Percentiles rank a stretch among this genome's conserved stretches.
phyloP scores from a whole-genome alignment of 1,139 yeast species.

The Scheffersomyces lignicola region DNA sequence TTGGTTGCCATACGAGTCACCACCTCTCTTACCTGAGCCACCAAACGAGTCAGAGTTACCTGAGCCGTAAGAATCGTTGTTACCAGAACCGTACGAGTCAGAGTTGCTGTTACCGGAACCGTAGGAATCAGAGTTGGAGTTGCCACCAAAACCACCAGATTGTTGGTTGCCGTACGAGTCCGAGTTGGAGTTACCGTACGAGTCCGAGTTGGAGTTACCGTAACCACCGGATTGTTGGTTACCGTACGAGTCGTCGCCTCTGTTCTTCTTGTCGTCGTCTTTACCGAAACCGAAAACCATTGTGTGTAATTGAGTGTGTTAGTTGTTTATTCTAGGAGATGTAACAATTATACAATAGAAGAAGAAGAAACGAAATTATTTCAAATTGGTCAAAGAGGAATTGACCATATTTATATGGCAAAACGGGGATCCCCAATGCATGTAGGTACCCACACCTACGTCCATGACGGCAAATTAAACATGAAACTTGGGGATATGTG shows the following conservation, averaged over 20 bases:
- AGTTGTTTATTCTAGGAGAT: background rate
- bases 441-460: too few species aligned
- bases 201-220: slow-evolving; percentile 10
- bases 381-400: too few species aligned
- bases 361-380: background rate
- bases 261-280: slow-evolving; percentile 13
- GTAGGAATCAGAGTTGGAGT: slow-evolving; percentile 11
- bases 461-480: too few species aligned
- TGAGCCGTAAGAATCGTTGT: slow-evolving; percentile 22
- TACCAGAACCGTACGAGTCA: slow-evolving; percentile 11
- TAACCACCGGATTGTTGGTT: slow-evolving; percentile 6
- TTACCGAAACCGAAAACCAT: slow-evolving; percentile 34
- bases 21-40: slow-evolving; percentile 13
- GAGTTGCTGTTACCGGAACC: slow-evolving; percentile 11
- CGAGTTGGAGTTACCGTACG: slow-evolving; percentile 12
- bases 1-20: slow-evolving; percentile 16
- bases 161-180: slow-evolving; percentile 1
- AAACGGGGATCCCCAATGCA: too few species aligned
- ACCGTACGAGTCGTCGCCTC: slow-evolving; percentile 5
- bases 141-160: slow-evolving; percentile 7
- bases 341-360: slow-evolving; percentile 3
- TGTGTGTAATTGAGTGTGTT: slow-evolving; percentile 6
- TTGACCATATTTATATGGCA: too few species aligned
- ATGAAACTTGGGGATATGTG: slow-evolving; percentile 3
- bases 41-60: too few species aligned